Base-by-base conservation (phyloP, 192 early-diverging fungal species). In the Endogone sp. region DNA sequence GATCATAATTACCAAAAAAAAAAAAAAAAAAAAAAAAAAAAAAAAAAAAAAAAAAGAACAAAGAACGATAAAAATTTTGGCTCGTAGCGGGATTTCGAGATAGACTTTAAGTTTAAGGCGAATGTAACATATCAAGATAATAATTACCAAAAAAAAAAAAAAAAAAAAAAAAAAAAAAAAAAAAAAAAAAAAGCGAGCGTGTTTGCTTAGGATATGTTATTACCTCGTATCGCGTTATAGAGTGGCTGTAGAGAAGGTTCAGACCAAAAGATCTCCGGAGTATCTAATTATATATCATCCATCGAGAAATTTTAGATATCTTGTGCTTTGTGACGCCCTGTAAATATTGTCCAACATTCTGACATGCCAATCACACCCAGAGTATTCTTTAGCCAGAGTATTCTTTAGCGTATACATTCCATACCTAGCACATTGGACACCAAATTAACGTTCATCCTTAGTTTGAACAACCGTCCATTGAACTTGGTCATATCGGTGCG, bases 371-470 rank as follows among this genome's bases (percentile, higher is more conserved):
- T n/a, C n/a, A n/a, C n/a, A n/a, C n/a, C n/a, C 11, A 56, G 55
- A 56, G 11, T n/a, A 56, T 11, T 56, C 55, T 56, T 11, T 56
- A n/a, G 11, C 55, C 55, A n/a, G 55, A 56, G 55, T 11, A 11
- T 11, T 11, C 11, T 11, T 13, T 11, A n/a, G 55, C n/a, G 55
- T n/a, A 56, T n/a, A 13, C 55, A 56, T 11, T 56, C 11, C 75
- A 54, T 85, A 89, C 89, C 91, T 29, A 93, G 76, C 3, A 93
- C 89, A 76, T 93, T 93, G 1, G 89, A 91, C 2, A 93, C 88
- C 55, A 93, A 70, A 74, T 93, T 92, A 27, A 93, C 92, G 69
- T 93, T 87, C 82, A 93, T 93, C 32, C 92, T 75, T 62, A 93
- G 75, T 60, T 88, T 86, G 72, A 91, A 92, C 23, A 92, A 69